Evolutionary conservation across 371 early-diverging fungal species (phyloP), one percentile per base, ranked within the genome.

Genomic region (Rhizopus delemar): DNA sequence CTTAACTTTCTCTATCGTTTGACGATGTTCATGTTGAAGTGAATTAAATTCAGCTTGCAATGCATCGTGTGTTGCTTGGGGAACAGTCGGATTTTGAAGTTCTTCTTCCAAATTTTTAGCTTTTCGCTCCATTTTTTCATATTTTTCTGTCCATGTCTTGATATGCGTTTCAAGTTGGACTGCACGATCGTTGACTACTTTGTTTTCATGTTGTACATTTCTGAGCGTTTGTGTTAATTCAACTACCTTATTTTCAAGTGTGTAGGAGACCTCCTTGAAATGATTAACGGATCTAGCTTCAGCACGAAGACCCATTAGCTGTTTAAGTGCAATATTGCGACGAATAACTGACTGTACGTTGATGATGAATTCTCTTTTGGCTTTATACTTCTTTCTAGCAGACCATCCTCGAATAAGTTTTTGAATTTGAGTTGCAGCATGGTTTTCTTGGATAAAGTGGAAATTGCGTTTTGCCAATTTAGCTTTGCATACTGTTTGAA

Each of bases 221-320:
- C 84, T 86, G 57, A 97, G 63, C 43, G 84, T 77, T 73, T 92
- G 93, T 34, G 96, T 95, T 57, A 98, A 81, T 68, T 92, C 94
- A 58, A 97, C 87, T 51, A 98, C 90, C 86, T 97, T 98, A 79
- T 87, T 92, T 68, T 99, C 98, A 12, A 99, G 84, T 69, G 90
- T 87, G 78, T 91, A 91, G n/a, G 95, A 92, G n/a, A 90, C 84
- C 60, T 96, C 95, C 72, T 94, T 92, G 69, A 95, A 87, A 67
- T 97, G 96, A 53, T 87, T 89, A 29, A 93, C 93, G 36, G 93
- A 93, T 29, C 92, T 83, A 9, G 93, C 92, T 75, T 99, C 97
- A n/a, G 80, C 81, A 69, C 91, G 87, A 49, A 91, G 82, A 53
- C 63, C 61, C 36, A 74, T 68, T 46, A 94, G 71, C 56, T 83